A percentile compares a stretch with the other conserved stretches of the same genome.
phyloP scores from a whole-genome alignment of 2,329 filamentous ascomycete species.

The Lachnellula subtilissima region DNA sequence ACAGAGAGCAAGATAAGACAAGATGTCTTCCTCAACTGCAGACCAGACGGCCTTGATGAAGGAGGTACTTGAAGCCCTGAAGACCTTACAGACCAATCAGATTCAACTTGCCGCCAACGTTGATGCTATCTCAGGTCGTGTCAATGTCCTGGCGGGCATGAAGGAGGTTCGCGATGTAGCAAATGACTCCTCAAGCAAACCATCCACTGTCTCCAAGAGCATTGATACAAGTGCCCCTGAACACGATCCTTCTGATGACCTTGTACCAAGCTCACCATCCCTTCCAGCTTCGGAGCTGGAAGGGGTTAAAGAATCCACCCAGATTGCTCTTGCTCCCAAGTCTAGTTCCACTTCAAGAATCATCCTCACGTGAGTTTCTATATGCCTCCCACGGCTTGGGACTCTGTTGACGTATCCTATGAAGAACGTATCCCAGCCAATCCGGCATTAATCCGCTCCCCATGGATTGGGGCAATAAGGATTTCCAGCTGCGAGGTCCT shows the following conservation, averaged over 20 bases:
- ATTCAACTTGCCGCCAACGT: constrained; percentile 49
- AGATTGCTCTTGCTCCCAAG: constrained; percentile 20
- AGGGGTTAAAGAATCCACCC: constrained; percentile 5
- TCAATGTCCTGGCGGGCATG: constrained; percentile 56
- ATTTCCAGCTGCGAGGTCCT: constrained; percentile 72
- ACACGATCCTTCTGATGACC: constrained; percentile 20
- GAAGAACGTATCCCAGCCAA: constrained; percentile 82
- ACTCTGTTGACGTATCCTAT: constrained; percentile 14
- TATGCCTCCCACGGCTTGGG: neutral
- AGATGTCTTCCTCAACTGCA: constrained; percentile 21
- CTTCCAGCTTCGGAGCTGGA: constrained; percentile 26
- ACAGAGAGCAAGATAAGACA: constrained; percentile 8
- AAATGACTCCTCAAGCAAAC: constrained; percentile 1
- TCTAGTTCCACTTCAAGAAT: constrained; percentile 51
- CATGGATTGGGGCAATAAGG: constrained; percentile 79
- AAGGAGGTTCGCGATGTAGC: constrained; percentile 52
- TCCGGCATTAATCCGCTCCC: constrained; percentile 88
- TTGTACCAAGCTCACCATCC: constrained; percentile 29
- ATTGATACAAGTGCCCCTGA: constrained; percentile 7
- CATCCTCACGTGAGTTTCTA: constrained; percentile 50
- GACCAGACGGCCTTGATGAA: constrained; percentile 38
- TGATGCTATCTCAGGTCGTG: constrained; percentile 55
- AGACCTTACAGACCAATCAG: constrained; percentile 52
- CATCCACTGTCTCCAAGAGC: constrained; percentile 8
- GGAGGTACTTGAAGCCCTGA: constrained; percentile 51